Evolutionary conservation across 2,329 filamentous ascomycete species (phyloP).

Genomic region (Talaromyces amestolkiae): DNA sequence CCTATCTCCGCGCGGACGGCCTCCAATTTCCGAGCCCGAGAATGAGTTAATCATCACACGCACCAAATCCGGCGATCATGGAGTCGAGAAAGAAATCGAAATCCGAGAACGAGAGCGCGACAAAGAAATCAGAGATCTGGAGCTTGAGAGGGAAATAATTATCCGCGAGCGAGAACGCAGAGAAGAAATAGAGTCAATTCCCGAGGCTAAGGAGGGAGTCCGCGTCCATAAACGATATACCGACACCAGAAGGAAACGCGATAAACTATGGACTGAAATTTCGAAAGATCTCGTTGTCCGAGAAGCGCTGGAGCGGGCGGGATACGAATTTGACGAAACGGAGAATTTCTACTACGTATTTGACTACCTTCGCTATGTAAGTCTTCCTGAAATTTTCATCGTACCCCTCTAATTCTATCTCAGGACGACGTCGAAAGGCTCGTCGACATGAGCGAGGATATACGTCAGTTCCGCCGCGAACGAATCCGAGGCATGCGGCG

Average conservation of each 20-base stretch:
- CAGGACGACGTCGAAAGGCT: conserved; percentile 85
- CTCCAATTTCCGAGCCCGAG: conserved; percentile 21
- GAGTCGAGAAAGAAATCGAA: conserved; percentile 19
- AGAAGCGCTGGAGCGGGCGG: conserved; percentile 79
- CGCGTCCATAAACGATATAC: conserved; percentile 47
- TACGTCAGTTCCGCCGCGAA: conserved; percentile 64
- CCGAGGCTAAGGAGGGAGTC: conserved; percentile 51
- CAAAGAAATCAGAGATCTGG: conserved; percentile 25
- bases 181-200: conserved; percentile 53
- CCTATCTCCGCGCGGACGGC: conserved; percentile 34
- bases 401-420: neutral
- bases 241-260: conserved; percentile 38
- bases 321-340: conserved; percentile 89
- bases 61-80: conserved; percentile 28
- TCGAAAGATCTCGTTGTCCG: conserved; percentile 86
- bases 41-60: conserved; percentile 25
- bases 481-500: conserved; percentile 59
- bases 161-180: conserved; percentile 20
- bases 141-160: conserved; percentile 17
- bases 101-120: conserved; percentile 20
- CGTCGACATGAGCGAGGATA: conserved; percentile 77
- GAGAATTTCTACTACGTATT: conserved; percentile 89
- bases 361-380: conserved; percentile 82
- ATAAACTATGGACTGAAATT: conserved; percentile 92
- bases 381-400: conserved; percentile 37